Conservation (phyloP, 495 filamentous ascomycete species). For the Aspergillus heteromorphus region DNA sequence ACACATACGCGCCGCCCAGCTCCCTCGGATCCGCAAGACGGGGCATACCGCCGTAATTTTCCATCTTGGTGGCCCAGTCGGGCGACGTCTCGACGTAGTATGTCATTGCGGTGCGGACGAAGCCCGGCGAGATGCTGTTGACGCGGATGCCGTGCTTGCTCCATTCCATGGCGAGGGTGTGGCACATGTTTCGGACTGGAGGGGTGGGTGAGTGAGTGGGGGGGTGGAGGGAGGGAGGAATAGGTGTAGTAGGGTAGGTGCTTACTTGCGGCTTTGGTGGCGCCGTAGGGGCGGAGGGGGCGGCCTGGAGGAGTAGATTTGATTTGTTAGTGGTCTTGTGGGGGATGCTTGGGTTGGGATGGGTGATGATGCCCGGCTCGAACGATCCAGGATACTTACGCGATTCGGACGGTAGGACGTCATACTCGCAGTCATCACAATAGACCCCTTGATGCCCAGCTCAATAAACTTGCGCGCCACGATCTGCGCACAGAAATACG, state of each 20-base stretch:
- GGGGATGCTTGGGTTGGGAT: too few relatives aligned
- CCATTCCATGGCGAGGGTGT: constrained; percentile 46
- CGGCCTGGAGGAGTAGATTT: constrained; percentile 9
- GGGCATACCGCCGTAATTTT: constrained; percentile 43
- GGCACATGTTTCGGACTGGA: constrained; percentile 28
- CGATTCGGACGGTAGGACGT: constrained; percentile 44
- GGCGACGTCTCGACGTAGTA: constrained; percentile 34
- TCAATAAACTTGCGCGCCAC: constrained; percentile 32
- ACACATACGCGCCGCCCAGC: constrained; percentile 39
- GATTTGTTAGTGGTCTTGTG: neutral
- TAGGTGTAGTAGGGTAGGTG: neutral
- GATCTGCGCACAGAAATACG: constrained; percentile 25
- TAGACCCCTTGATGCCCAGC: constrained; percentile 37
- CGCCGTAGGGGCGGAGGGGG: constrained; percentile 26
- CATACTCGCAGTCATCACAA: constrained; percentile 45
- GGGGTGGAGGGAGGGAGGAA: too few relatives aligned
- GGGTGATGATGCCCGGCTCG: too few relatives aligned
- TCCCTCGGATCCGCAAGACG: constrained; percentile 34
- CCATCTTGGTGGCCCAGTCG: constrained; percentile 38
- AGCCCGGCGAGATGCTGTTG: constrained; percentile 35
- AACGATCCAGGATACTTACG: too few relatives aligned
- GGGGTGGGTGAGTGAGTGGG: too few relatives aligned
- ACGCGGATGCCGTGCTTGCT: constrained; percentile 42
- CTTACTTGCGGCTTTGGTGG: constrained; percentile 28
- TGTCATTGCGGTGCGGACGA: constrained; percentile 35